Evolutionary conservation across 2,329 filamentous ascomycete species (phyloP), one percentile per base, ranked within the genome.

Genomic region (Incumbomyces lentus): DNA sequence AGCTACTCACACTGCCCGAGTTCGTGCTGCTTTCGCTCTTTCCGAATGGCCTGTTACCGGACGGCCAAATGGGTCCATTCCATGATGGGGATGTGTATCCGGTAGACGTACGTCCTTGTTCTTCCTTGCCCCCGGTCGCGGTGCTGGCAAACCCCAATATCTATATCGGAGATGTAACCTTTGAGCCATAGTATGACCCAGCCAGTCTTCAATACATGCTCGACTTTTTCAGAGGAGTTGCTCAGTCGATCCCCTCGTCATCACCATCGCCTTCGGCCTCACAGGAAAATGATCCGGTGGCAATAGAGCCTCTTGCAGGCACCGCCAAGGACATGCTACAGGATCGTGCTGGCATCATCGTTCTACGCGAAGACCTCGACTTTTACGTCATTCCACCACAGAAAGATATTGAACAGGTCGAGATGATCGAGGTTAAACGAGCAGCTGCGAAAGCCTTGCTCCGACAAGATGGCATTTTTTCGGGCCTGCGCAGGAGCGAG

Each of bases 191-290:
- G 92, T 98, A 96, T 70, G 92, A 98, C 66, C 90, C 92, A 18
- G 82, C 82, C 44, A 96, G 90, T 40, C 78, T 98, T 46, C 88
- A 96, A 68, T 98, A 96, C 70, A 98, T 98, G 92, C 79, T 98
- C 54, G 90, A 95, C 60, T 98, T 98, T 68, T 98, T 98, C 73
- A 84, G 92, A 54, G 82, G 82, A 55, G 90, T 98, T 53, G 92
- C 92, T 45, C 88, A 95, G 67, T 92, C 89, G n/a, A 96, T 98
- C 56, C 87, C 86, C 8, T 76, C 79, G 35, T 80, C 86, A 52
- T 70, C 77, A 13, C 73, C 75, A 26, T 86, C 85, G 44, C 79
- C 82, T 30, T 78, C 75, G 47, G 69, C 77, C 31, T 78, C 79
- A 2, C 75, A 78, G 5, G 70, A 73, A 29, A 61, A 65, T 52